Percentiles rank a stretch among this genome's conserved stretches.
phyloP scores from a whole-genome alignment of 257 asterid species.

The Oldenlandia corymbosa region DNA sequence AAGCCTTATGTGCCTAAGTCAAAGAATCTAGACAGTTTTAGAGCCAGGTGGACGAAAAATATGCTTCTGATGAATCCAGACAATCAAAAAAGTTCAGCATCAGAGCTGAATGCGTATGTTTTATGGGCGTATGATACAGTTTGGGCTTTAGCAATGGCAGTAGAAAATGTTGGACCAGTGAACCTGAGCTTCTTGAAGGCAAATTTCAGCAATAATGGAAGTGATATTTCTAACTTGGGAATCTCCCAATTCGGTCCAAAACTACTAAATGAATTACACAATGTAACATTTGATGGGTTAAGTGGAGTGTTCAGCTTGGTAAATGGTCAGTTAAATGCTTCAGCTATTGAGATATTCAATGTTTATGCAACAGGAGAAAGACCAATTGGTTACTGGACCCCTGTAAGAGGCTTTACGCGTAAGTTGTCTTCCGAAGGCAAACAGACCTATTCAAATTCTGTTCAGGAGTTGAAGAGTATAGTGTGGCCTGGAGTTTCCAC shows the following conservation, averaged over 20 bases:
- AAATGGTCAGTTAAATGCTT: slow-evolving; percentile 31
- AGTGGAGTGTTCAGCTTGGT: slow-evolving; percentile 39
- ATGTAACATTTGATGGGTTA: slow-evolving; percentile 35
- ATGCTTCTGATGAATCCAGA: too few species aligned
- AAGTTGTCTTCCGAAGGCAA: slow-evolving; percentile 17
- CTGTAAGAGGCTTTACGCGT: slow-evolving; percentile 31
- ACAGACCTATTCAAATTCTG: slow-evolving; percentile 22
- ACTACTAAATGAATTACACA: slow-evolving; percentile 29
- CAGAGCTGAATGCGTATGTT: slow-evolving; percentile 44
- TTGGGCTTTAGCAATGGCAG: slow-evolving; percentile 48
- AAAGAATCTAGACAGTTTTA: slow-evolving; percentile 31
- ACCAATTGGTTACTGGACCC: slow-evolving; percentile 50
- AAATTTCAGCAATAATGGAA: slow-evolving; percentile 6
- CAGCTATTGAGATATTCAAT: slow-evolving; percentile 48
- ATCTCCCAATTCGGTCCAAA: slow-evolving; percentile 44
- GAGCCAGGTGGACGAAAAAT: slow-evolving; percentile 42
- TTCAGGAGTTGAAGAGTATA: slow-evolving; percentile 30
- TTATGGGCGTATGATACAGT: slow-evolving; percentile 58
- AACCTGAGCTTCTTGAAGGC: slow-evolving; percentile 8
- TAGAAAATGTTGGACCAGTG: slow-evolving; percentile 28
- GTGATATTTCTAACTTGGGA: slow-evolving; percentile 6
- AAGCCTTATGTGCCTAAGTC: slow-evolving; percentile 42
- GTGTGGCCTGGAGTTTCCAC: slow-evolving; percentile 69
- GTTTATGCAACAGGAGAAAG: slow-evolving; percentile 45
- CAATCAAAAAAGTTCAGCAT: slow-evolving; percentile 8